These are phyloP conservation scores for Miscanthus lutarioriparius DNA, from an alignment of 176 grass and related monocot species.

Conservation along the genomic window DNA sequence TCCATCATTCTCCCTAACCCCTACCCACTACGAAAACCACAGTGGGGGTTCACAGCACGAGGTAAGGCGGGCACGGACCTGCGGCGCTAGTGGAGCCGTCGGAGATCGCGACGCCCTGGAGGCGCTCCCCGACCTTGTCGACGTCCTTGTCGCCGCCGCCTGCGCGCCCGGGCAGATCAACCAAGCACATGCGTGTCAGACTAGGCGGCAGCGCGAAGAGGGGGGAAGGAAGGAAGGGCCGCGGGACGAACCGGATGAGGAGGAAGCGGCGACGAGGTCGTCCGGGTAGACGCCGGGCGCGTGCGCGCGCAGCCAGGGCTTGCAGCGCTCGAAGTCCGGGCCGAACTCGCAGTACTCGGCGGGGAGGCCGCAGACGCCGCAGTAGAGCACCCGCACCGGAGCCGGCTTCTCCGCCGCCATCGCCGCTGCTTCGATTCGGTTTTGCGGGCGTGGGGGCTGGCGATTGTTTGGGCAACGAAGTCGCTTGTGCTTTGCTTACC, in stretches of 20 bases:
- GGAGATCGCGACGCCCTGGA: constrained; percentile 82
- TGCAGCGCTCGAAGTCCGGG: constrained; percentile 98
- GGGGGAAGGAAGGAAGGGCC: background rate
- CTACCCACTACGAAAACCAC: background rate
- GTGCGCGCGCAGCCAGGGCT: constrained; percentile 88
- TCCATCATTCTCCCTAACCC: background rate
- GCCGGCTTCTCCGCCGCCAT: constrained; percentile 74
- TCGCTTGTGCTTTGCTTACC: background rate
- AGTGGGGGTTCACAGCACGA: background rate
- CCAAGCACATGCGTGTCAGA: background rate
- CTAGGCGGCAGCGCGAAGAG: background rate
- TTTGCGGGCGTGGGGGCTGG: background rate
- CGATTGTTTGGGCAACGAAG: background rate
- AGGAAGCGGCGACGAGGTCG: constrained; percentile 49
- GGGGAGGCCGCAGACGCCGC: constrained; percentile 82
- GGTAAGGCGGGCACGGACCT: background rate
- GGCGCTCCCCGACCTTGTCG: constrained; percentile 68
- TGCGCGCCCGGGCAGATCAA: constrained; percentile 35
- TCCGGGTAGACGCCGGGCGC: constrained; percentile 88
- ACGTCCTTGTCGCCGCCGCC: constrained; percentile 60
- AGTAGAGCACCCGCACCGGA: constrained; percentile 80
- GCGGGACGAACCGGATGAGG: constrained; percentile 42
- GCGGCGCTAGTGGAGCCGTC: constrained; percentile 41
- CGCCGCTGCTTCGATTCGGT: constrained; percentile 13
- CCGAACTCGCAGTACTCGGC: constrained; percentile 99